A percentile compares a stretch with the other conserved stretches of the same genome.
Conservation (phyloP, 306 rosid genomes). For the Cucurbita ficifolia region DNA sequence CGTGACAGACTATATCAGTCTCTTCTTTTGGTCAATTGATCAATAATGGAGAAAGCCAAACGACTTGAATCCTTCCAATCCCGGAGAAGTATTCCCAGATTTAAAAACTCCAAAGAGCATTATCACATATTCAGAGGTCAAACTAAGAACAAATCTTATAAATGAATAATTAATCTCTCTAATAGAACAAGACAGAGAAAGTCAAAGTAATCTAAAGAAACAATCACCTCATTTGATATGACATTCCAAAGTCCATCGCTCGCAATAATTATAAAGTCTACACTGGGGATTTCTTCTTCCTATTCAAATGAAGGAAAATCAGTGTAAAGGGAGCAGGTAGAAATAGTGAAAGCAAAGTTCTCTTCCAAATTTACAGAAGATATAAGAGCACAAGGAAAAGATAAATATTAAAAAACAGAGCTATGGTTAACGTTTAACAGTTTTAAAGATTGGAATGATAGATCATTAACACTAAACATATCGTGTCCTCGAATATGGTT, state of each 20-base stretch:
- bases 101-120: not conserved
- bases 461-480: not conserved
- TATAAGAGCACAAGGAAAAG: not conserved
- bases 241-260: constrained; percentile 95
- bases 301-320: constrained; percentile 1
- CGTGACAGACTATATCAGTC: not conserved
- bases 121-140: not conserved
- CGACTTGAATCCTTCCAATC: not conserved
- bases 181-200: not conserved
- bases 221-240: constrained; percentile 59
- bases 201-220: constrained; percentile 2
- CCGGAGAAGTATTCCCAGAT: not conserved
- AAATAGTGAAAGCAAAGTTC: not conserved
- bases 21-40: not conserved
- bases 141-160: not conserved
- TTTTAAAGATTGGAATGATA: not conserved
- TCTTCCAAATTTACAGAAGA: not conserved
- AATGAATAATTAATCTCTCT: not conserved
- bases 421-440: not conserved
- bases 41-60: not conserved
- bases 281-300: constrained; percentile 73
- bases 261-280: constrained; percentile 69
- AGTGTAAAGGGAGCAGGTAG: not conserved
- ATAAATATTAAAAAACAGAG: not conserved
- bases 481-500: not conserved